Percentiles rank a stretch among this genome's conserved stretches.
Evolutionary conservation across 2,329 filamentous ascomycete species (phyloP).

Genomic region (Saccharata proteae): DNA sequence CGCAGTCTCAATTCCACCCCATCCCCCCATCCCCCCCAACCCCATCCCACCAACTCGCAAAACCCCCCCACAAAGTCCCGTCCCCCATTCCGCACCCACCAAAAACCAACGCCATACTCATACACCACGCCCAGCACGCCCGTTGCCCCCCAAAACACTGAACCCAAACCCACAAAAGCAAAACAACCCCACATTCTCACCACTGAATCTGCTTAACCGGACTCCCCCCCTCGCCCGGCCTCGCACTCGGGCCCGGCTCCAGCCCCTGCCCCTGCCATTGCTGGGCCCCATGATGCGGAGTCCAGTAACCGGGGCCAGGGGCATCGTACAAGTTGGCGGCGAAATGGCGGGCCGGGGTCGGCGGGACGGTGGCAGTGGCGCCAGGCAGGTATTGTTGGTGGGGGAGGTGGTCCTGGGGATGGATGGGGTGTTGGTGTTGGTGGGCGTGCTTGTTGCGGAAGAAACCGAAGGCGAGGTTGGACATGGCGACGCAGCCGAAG

Average conservation of each 20-base stretch:
- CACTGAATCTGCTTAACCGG: conserved; percentile 5
- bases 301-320: conserved; percentile 5
- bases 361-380: too few species aligned
- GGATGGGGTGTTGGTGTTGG: conserved; percentile 10
- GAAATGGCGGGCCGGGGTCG: conserved; percentile 1
- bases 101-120: too few species aligned
- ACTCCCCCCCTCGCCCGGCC: neutral
- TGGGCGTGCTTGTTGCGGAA: conserved; percentile 31
- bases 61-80: too few species aligned
- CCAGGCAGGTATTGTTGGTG: too few species aligned
- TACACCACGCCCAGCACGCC: neutral
- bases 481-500: conserved; percentile 42
- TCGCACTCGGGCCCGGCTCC: conserved; percentile 1
- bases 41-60: too few species aligned
- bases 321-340: conserved; percentile 1
- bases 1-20: too few species aligned
- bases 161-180: neutral
- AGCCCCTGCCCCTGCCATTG: too few species aligned
- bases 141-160: neutral
- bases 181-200: neutral
- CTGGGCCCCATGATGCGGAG: conserved; percentile 2
- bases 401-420: conserved; percentile 10
- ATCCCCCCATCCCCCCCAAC: too few species aligned
- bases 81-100: too few species aligned
- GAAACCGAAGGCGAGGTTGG: conserved; percentile 48